A percentile compares a stretch with the other conserved stretches of the same genome.
Evolutionary conservation across 2,329 filamentous ascomycete genomes (phyloP).

Genomic region (Sporothrix brasiliensis): DNA sequence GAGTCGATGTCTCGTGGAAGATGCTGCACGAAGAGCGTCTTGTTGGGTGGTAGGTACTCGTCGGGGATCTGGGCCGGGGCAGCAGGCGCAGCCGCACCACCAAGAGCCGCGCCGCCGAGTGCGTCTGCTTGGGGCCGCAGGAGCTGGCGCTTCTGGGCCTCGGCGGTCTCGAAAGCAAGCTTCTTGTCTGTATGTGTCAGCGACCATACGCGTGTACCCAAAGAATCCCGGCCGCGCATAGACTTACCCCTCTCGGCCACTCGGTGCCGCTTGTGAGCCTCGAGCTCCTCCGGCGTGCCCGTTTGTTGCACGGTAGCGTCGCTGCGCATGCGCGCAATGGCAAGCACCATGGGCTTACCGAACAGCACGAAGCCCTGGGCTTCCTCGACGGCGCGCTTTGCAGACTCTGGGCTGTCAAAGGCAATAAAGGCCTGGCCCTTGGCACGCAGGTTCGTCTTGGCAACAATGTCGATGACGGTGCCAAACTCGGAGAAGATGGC

Average conservation of each 20-base stretch:
- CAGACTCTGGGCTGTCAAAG: constrained; percentile 80
- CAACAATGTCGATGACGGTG: constrained; percentile 71
- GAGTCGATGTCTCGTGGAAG: constrained; percentile 84
- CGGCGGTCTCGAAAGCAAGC: constrained; percentile 78
- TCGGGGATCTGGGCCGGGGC: constrained; percentile 72
- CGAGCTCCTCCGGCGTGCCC: constrained; percentile 78
- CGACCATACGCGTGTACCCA: not conserved
- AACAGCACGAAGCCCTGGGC: constrained; percentile 92
- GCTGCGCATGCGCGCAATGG: constrained; percentile 78
- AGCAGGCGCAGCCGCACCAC: constrained; percentile 43
- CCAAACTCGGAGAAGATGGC: constrained; percentile 90
- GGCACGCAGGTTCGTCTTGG: constrained; percentile 78
- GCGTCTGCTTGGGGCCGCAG: constrained; percentile 23
- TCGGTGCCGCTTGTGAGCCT: constrained; percentile 80
- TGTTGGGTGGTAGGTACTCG: constrained; percentile 97
- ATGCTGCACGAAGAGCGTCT: constrained; percentile 92
- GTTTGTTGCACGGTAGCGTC: constrained; percentile 81
- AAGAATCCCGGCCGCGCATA: not conserved
- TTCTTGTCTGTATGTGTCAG: constrained; percentile 60
- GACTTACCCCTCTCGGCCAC: constrained; percentile 81
- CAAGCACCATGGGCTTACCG: constrained; percentile 84
- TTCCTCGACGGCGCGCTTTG: constrained; percentile 79
- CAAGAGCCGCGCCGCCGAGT: constrained; percentile 27
- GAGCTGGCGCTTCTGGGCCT: constrained; percentile 69
- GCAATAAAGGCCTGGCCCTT: constrained; percentile 97